phyloP scores from a whole-genome alignment of 2,329 filamentous ascomycete genomes.

The Furcasterigmium furcatum region DNA sequence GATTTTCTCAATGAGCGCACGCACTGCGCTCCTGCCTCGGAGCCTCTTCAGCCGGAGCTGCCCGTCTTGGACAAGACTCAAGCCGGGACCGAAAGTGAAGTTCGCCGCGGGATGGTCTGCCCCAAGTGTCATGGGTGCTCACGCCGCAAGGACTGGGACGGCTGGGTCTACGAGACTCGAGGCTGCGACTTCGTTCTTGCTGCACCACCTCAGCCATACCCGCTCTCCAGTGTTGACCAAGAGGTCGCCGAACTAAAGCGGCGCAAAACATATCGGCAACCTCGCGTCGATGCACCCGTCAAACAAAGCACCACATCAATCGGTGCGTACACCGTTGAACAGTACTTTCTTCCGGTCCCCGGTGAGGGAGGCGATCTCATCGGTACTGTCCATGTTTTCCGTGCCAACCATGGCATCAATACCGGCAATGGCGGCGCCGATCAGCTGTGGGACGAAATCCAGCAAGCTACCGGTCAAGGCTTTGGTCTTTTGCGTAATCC shows the following conservation, averaged over 20 bases:
- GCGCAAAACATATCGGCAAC: neutral
- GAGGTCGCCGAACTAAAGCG: conserved; percentile 8
- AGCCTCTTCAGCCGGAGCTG: conserved; percentile 28
- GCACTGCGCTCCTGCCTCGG: conserved; percentile 32
- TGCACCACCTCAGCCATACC: conserved; percentile 18
- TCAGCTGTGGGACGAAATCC: conserved; percentile 53
- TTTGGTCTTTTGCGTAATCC: conserved; percentile 42
- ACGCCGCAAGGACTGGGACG: conserved; percentile 55
- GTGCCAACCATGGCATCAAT: conserved; percentile 51
- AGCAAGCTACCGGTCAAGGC: conserved; percentile 25
- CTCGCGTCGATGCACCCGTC: conserved; percentile 12
- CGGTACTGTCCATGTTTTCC: conserved; percentile 52
- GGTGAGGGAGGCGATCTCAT: conserved; percentile 18
- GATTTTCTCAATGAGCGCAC: conserved; percentile 55
- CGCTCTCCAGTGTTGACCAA: conserved; percentile 12
- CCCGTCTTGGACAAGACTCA: conserved; percentile 28
- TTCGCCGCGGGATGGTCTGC: conserved; percentile 65
- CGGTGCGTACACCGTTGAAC: conserved; percentile 6
- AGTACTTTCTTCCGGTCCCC: conserved; percentile 38
- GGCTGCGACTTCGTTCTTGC: conserved; percentile 44
- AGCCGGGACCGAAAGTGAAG: conserved; percentile 44
- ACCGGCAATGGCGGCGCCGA: conserved; percentile 52
- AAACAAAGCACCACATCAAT: neutral
- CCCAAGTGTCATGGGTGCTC: conserved; percentile 60
- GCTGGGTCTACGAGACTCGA: conserved; percentile 56